phyloP scores from a whole-genome alignment of 176 grass and related monocot species.

The Luzula sylvatica region DNA sequence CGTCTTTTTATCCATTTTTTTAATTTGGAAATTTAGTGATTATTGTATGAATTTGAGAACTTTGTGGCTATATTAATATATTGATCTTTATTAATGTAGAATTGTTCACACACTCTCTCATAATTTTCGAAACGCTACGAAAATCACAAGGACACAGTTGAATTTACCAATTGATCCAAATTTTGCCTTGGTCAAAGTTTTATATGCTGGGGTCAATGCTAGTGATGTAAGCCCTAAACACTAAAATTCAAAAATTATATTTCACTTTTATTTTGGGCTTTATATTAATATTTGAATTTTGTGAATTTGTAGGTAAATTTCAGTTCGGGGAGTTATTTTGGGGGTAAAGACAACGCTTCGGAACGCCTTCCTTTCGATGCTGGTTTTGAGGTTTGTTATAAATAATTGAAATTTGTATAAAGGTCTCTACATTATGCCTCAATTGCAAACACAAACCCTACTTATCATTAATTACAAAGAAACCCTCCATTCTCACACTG shows the following conservation, averaged over 20 bases:
- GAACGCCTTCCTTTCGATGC: slow-evolving; percentile 89
- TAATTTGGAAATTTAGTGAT: no score
- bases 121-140: slow-evolving; percentile 84
- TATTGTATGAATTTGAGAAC: no score
- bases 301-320: slow-evolving; percentile 69
- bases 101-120: slow-evolving; percentile 87
- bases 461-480: no score
- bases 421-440: no score
- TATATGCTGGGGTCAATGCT: slow-evolving; percentile 98
- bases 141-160: slow-evolving; percentile 46
- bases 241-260: slow-evolving; percentile 1
- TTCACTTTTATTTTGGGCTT: not conserved
- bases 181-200: slow-evolving; percentile 75
- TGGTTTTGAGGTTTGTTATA: slow-evolving; percentile 74
- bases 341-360: slow-evolving; percentile 40
- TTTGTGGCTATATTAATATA: not conserved
- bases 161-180: slow-evolving; percentile 66
- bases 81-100: slow-evolving; percentile 34
- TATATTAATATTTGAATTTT: slow-evolving; percentile 4
- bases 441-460: no score
- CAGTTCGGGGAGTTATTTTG: slow-evolving; percentile 88
- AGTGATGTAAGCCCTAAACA: slow-evolving; percentile 70
- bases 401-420: no score
- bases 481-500: no score
- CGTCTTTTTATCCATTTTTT: slow-evolving; percentile 18